These are phyloP conservation scores for Rhodotorula kratochvilovae DNA, from an alignment of 768 basidiomycete species.

Conservation along the genomic window DNA sequence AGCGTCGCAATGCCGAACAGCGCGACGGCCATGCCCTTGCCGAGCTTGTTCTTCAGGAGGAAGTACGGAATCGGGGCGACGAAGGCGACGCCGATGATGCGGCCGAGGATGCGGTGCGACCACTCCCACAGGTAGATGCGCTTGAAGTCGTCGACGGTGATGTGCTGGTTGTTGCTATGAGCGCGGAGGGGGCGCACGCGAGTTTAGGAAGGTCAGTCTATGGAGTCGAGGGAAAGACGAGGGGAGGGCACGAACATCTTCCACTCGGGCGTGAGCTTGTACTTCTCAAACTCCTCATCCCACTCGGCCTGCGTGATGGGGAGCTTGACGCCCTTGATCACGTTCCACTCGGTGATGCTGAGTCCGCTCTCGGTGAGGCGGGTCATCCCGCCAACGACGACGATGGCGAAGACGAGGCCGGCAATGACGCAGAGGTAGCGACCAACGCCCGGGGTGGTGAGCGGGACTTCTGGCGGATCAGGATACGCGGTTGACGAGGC, in stretches of 20 bases:
- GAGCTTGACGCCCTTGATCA: slow-evolving; percentile 81
- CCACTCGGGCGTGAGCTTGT: slow-evolving; percentile 91
- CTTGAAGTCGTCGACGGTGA: slow-evolving; percentile 86
- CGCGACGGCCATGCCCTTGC: slow-evolving; percentile 59
- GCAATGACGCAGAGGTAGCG: slow-evolving; percentile 82
- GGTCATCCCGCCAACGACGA: slow-evolving; percentile 93
- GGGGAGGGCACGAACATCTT: slow-evolving; percentile 63
- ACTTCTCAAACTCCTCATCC: slow-evolving; percentile 85
- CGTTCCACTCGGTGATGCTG: slow-evolving; percentile 96
- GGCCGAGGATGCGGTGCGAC: slow-evolving; percentile 88
- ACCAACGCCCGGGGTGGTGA: slow-evolving; percentile 39
- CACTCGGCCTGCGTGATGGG: slow-evolving; percentile 72
- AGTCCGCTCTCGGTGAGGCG: slow-evolving; percentile 94
- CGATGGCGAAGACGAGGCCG: slow-evolving; percentile 78
- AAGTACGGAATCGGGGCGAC: slow-evolving; percentile 51
- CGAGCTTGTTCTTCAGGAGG: slow-evolving; percentile 56
- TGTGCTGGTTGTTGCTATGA: slow-evolving; percentile 76
- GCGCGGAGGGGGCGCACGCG: background rate
- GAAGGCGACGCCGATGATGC: slow-evolving; percentile 75
- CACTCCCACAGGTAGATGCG: slow-evolving; percentile 98
- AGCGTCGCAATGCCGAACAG: slow-evolving; percentile 69
- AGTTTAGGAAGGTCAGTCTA: background rate
- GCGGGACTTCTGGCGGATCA: slow-evolving; percentile 7
- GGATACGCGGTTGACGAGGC: slow-evolving; percentile 11
- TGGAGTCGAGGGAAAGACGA: background rate